Evolutionary conservation across 768 basidiomycete genomes (phyloP), one percentile per base, ranked within the genome.

Genomic region (Phlebiopsis flavidoalba): DNA sequence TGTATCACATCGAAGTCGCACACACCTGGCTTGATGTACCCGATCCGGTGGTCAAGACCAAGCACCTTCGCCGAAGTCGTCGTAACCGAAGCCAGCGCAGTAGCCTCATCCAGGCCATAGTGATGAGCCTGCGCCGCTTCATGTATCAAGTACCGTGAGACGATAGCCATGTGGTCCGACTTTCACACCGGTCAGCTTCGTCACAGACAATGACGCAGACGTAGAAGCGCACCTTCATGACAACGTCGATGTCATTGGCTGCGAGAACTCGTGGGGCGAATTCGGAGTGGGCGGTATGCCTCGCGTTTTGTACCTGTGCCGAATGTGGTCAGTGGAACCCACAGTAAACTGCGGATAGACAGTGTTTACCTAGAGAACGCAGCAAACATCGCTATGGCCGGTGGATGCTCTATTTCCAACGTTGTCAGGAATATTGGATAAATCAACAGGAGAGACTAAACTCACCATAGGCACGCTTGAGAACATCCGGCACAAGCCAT

Each of bases 371-470:
- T 73, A 52, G 81, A 77, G 65, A 84, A 85, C 7, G 82, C 78
- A 2, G 89, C 86, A 64, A 92, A 93, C 53, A 92, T 78, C 0
- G 91, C 90, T 33, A 88, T 77, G 0, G 87, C 82, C 2, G 91
- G 91, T 17, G 83, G 61, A 33, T 69, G 63, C 11, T 64, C 74
- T 73, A 46, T 50, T 19, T 31, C 19, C 12, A 17, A 1, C 24
- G 35, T 15, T 43, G 21, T 31, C 26, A 31, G 2, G 6, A 53
- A 45, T 45, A n/a, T 4, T 21, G 6, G 14, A 49, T 19, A 49
- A 53, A 22, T 6, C 11, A 5, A 24, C 37, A 15, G 15, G 12
- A 12, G 7, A 14, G 51, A 43, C 43, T 8, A 57, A 3, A 58
- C 63, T 17, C 31, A 71, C 69, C 89, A 73, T 83, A 93, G 11